A percentile compares a stretch with the other conserved stretches of the same genome.
phyloP scores from a whole-genome alignment of 441 rosid genomes.

The Populus tomentosa region DNA sequence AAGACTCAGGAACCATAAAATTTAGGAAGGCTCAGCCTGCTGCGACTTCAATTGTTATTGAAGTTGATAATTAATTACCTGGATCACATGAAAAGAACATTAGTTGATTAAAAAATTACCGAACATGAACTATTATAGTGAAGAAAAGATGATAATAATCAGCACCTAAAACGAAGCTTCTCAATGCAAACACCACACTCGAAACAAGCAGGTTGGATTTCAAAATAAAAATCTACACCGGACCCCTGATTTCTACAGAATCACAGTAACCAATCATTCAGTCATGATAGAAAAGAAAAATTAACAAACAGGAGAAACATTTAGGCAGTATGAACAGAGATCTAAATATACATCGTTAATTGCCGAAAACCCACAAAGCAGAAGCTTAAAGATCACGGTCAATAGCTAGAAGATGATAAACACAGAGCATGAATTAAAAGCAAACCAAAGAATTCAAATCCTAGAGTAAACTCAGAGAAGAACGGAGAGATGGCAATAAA shows the following conservation, averaged over 20 bases:
- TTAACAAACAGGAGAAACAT: background rate
- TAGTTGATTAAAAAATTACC: conserved; percentile 9
- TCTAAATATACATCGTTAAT: background rate
- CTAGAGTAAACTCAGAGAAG: background rate
- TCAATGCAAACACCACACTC: background rate
- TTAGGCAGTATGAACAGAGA: background rate
- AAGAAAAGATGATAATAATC: conserved; percentile 6
- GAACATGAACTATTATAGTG: conserved; percentile 2
- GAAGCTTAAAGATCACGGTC: background rate
- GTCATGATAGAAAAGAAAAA: background rate
- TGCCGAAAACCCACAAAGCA: background rate
- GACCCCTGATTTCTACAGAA: background rate
- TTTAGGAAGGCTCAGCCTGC: conserved; percentile 54
- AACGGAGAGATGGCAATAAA: background rate
- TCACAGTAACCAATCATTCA: background rate
- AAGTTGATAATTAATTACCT: conserved; percentile 22
- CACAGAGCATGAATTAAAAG: background rate
- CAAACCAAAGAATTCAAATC: background rate
- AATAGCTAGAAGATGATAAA: background rate
- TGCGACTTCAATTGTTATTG: conserved; percentile 52
- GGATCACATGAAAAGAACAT: background rate
- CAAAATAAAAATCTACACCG: background rate
- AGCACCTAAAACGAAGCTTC: background rate
- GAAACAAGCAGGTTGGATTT: background rate
- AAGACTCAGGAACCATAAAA: conserved; percentile 38